These are phyloP conservation scores for Syncephalis plumigaleata DNA, from an alignment of 371 early-diverging fungal genomes.

Conservation along the genomic window DNA sequence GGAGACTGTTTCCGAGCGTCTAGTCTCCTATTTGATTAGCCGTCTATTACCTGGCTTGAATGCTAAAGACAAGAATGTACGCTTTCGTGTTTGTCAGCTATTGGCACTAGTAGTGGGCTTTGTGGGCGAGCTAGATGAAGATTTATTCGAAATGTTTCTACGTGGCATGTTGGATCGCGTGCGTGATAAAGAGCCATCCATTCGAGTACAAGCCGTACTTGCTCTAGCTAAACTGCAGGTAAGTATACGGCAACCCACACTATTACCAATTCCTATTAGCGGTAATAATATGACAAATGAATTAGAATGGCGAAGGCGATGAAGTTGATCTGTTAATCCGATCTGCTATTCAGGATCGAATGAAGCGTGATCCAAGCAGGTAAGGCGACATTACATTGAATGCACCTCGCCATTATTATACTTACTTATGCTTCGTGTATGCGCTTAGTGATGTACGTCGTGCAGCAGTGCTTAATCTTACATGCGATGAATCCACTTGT, in stretches of 20 bases:
- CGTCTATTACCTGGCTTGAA: slow-evolving; percentile 54
- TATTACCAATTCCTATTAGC: background rate
- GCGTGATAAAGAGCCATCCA: slow-evolving; percentile 63
- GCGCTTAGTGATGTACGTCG: slow-evolving; percentile 59
- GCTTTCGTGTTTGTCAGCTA: slow-evolving; percentile 63
- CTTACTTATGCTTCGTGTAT: no score
- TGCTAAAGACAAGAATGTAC: slow-evolving; percentile 52
- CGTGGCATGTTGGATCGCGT: slow-evolving; percentile 47
- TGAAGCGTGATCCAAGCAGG: slow-evolving; percentile 63
- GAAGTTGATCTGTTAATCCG: slow-evolving; percentile 17
- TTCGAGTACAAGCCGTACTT: slow-evolving; percentile 64
- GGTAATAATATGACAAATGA: slow-evolving; percentile 18
- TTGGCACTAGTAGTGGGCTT: slow-evolving; percentile 55
- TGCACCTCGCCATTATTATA: background rate
- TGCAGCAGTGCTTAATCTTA: slow-evolving; percentile 59
- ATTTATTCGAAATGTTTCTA: slow-evolving; percentile 47
- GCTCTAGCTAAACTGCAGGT: slow-evolving; percentile 61
- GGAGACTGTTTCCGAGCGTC: slow-evolving; percentile 47
- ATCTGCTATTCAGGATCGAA: slow-evolving; percentile 15
- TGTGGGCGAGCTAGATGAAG: slow-evolving; percentile 68
- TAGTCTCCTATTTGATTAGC: slow-evolving; percentile 44
- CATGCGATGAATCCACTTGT: slow-evolving; percentile 32
- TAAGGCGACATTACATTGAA: slow-evolving; percentile 15
- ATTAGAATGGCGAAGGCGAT: slow-evolving; percentile 28
- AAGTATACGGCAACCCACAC: background rate